phyloP scores from a whole-genome alignment of 1,284 basidiomycete genomes.

The Irpex sp. region DNA sequence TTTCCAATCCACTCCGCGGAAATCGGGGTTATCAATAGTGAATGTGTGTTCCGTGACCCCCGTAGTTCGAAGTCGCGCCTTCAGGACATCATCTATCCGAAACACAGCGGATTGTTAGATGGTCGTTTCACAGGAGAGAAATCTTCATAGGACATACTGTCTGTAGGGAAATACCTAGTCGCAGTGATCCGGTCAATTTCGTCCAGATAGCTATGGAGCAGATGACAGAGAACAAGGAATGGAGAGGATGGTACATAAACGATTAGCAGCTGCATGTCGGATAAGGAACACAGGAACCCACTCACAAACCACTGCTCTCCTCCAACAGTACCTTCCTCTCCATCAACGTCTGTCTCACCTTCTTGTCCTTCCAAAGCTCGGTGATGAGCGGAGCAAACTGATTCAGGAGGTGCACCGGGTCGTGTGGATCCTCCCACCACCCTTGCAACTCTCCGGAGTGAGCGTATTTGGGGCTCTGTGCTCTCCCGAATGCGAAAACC shows the following conservation, averaged over 20 bases:
- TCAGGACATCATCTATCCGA: constrained; percentile 64
- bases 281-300: constrained; percentile 18
- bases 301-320: constrained; percentile 81
- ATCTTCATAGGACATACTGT: constrained; percentile 44
- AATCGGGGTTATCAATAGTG: constrained; percentile 49
- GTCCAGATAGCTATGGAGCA: constrained; percentile 59
- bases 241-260: not conserved
- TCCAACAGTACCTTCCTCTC: constrained; percentile 67
- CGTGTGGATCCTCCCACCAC: constrained; percentile 81
- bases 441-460: constrained; percentile 68
- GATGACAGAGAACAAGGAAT: not conserved
- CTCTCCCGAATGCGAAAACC: constrained; percentile 55
- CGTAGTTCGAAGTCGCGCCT: constrained; percentile 71
- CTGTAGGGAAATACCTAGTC: constrained; percentile 74
- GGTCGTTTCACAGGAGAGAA: not conserved
- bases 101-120: not conserved
- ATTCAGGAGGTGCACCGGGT: constrained; percentile 69
- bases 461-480: constrained; percentile 61
- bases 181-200: constrained; percentile 76
- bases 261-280: constrained; percentile 13
- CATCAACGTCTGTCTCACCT: constrained; percentile 54
- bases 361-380: constrained; percentile 67
- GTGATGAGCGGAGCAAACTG: constrained; percentile 60
- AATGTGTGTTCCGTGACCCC: constrained; percentile 78
- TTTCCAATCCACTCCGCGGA: constrained; percentile 64